Evolutionary conservation across 164 flowering plant genomes (phyloP).

Genomic region (Chloranthus sessilifolius): DNA sequence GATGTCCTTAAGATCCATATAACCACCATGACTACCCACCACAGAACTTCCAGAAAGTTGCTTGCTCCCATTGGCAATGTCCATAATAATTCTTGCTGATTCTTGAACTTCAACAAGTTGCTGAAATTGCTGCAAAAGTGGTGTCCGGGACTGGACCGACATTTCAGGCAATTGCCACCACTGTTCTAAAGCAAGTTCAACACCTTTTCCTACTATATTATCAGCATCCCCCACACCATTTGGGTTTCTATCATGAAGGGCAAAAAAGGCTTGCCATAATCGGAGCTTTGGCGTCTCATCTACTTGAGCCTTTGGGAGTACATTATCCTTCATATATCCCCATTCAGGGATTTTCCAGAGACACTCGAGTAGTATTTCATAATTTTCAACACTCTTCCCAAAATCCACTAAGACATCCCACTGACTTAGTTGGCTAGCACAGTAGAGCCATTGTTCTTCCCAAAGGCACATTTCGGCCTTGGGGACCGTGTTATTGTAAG

Average conservation of each 20-base stretch:
- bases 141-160: conserved; percentile 78
- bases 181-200: conserved; percentile 80
- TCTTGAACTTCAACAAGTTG: conserved; percentile 93
- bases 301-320: conserved; percentile 82
- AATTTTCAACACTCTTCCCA: conserved; percentile 75
- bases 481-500: conserved; percentile 91
- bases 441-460: conserved; percentile 97
- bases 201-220: conserved; percentile 81
- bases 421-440: conserved; percentile 89
- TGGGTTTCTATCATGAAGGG: conserved; percentile 80
- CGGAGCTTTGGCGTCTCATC: conserved; percentile 89
- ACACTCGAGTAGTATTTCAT: conserved; percentile 78
- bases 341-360: conserved; percentile 93
- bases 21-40: conserved; percentile 66
- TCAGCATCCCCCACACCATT: conserved; percentile 92
- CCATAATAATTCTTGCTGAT: conserved; percentile 74
- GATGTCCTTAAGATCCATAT: conserved; percentile 94
- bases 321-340: conserved; percentile 81
- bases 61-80: conserved; percentile 87
- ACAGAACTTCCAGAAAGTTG: conserved; percentile 53
- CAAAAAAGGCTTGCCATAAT: conserved; percentile 68
- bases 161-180: conserved; percentile 98
- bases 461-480: conserved; percentile 99
- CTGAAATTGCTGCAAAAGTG: conserved; percentile 88
- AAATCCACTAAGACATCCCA: conserved; percentile 91